Base-by-base conservation (phyloP, 2,329 filamentous ascomycete genomes). In the Pseudofabraea citricarpa region DNA sequence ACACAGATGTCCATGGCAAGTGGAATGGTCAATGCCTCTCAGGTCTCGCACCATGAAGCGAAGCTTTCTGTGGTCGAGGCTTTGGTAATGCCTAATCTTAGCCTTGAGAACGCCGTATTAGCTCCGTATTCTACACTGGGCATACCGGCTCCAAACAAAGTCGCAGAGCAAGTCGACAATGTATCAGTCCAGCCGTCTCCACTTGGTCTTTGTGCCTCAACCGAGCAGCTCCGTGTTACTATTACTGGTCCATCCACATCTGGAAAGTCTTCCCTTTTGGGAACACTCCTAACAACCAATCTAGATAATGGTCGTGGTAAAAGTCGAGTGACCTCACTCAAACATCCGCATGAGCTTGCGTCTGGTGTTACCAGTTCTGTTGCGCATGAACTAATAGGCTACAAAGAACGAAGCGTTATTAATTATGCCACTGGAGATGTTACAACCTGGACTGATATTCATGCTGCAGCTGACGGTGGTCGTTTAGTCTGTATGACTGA, bases 321-420 rank as follows among this genome's bases (percentile, higher is more conserved):
- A 60, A 95, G 89, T 60, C 80, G 93, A 41, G 72, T 96, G 20
- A 91, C 87, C 56, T 74, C 97, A 40, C 71, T 98, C 22, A 95
- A 90, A 61, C 93, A 98, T 64, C 82, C 87, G 9, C 93, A 98
- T 60, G 93, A 98, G 62, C 86, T 97, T 45, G 84, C 78, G 3
- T 94, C 91, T 2, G 93, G 93, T 1, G 75, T 95, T 50, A 98
- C 93, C 2, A 96, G 90, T 60, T 97, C 91, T 5, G 85, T 98
- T 35, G 88, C 93, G 0, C 91, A 96, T 58, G 93, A 97, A 62
- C 73, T 98, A 8, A 78, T 98, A 49, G 93, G 93, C 6, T 98
- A 97, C 61, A 74, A 76, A 32, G 67, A 71, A 4, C 59, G 46
- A 6, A 62, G 71, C 15, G 69, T 93, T 29, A 72, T 95, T 57